phyloP scores from a whole-genome alignment of 805 yeast genomes.

The Candida palmyrensis region DNA sequence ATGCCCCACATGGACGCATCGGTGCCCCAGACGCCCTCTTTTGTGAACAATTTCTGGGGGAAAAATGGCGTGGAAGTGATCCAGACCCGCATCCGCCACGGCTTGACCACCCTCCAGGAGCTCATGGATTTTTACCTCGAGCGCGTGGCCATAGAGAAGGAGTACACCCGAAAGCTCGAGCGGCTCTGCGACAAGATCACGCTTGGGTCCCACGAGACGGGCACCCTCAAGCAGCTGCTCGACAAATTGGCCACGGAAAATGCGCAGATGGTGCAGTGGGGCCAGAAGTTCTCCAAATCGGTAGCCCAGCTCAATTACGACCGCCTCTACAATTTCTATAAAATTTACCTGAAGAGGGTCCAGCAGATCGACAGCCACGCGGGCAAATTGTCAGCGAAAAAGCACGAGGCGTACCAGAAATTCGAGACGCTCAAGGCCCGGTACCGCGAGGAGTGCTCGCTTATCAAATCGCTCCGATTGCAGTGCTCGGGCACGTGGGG shows the following conservation, averaged over 20 bases:
- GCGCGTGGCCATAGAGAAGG: constrained; percentile 63
- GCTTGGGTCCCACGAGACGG: constrained; percentile 56
- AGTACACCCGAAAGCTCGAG: constrained; percentile 54
- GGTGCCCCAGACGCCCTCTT: too few relatives aligned
- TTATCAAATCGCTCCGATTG: constrained; percentile 54
- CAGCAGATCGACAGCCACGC: constrained; percentile 55
- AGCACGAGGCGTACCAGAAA: constrained; percentile 29
- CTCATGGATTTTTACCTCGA: constrained; percentile 31
- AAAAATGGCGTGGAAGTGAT: constrained; percentile 50
- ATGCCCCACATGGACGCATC: too few relatives aligned
- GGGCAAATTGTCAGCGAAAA: constrained; percentile 48
- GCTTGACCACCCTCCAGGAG: constrained; percentile 47
- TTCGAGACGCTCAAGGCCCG: constrained; percentile 37
- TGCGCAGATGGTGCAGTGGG: constrained; percentile 52
- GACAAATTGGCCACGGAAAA: constrained; percentile 58
- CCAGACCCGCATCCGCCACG: constrained; percentile 51
- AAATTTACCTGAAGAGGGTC: constrained; percentile 47
- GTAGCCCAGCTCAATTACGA: constrained; percentile 42
- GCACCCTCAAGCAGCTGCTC: constrained; percentile 53
- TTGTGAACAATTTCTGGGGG: constrained; percentile 54
- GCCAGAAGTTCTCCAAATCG: constrained; percentile 46
- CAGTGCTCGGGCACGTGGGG: constrained; percentile 58
- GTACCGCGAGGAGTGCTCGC: constrained; percentile 55
- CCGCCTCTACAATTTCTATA: constrained; percentile 50
- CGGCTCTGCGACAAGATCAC: constrained; percentile 42